These are phyloP conservation scores for Pythium vanterpoolii DNA, from an alignment of 352 stramenopile genomes.

Conservation along the genomic window DNA sequence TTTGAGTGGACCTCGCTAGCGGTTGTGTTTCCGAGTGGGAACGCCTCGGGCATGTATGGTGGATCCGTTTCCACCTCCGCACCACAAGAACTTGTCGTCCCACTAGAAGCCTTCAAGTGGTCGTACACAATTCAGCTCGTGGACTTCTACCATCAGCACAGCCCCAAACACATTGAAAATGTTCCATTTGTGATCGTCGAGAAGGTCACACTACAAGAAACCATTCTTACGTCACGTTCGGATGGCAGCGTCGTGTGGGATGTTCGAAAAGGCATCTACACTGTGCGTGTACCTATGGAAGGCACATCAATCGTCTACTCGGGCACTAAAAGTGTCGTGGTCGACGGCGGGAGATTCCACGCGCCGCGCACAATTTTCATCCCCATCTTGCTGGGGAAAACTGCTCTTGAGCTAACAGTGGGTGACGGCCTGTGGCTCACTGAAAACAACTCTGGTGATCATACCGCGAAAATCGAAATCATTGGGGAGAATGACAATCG, in stretches of 20 bases:
- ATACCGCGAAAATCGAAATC: neutral
- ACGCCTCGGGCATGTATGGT: constrained; percentile 36
- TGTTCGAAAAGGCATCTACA: constrained; percentile 55
- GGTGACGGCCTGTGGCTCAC: neutral
- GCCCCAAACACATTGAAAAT: constrained; percentile 29
- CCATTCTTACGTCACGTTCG: constrained; percentile 37
- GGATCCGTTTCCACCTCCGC: constrained; percentile 25
- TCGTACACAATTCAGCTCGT: constrained; percentile 60
- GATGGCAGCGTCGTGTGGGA: constrained; percentile 49
- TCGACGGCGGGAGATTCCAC: constrained; percentile 55
- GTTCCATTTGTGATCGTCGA: constrained; percentile 56
- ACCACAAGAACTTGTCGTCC: constrained; percentile 51
- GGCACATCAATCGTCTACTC: constrained; percentile 68
- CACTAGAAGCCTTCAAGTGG: constrained; percentile 58
- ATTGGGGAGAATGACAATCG: neutral
- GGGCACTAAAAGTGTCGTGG: constrained; percentile 60
- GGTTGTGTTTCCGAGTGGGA: constrained; percentile 52
- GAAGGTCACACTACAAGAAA: constrained; percentile 49
- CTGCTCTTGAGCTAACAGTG: constrained; percentile 29
- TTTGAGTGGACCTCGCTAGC: constrained; percentile 69
- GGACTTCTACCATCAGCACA: constrained; percentile 63
- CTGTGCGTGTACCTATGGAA: constrained; percentile 45
- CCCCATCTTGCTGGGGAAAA: constrained; percentile 54
- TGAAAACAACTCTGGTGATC: neutral
- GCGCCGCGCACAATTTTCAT: constrained; percentile 46